A percentile compares a stretch with the other conserved stretches of the same genome.
These are phyloP conservation scores for Proteromonas lacertae DNA, from an alignment of 352 stramenopile species.

Conservation along the genomic window DNA sequence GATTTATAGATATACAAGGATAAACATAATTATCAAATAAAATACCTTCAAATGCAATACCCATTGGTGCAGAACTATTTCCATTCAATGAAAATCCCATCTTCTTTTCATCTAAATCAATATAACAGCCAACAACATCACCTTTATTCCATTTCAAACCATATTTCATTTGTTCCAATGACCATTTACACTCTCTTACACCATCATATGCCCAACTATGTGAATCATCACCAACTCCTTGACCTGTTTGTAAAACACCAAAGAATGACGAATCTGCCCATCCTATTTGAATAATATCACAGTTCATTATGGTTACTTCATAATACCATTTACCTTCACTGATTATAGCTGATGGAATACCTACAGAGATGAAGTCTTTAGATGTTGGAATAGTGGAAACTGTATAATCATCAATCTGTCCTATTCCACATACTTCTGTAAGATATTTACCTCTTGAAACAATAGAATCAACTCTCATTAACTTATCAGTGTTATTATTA, in stretches of 20 bases:
- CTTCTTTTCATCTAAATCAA: slow-evolving; percentile 23
- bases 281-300: slow-evolving; percentile 51
- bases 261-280: slow-evolving; percentile 58
- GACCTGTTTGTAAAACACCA: slow-evolving; percentile 40
- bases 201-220: slow-evolving; percentile 67
- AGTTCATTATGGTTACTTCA: slow-evolving; percentile 47
- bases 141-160: slow-evolving; percentile 49
- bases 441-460: too few species aligned
- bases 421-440: too few species aligned
- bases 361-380: too few species aligned
- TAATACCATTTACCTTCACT: slow-evolving; percentile 77
- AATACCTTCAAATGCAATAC: slow-evolving; percentile 23
- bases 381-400: too few species aligned
- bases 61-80: slow-evolving; percentile 28
- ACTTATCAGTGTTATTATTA: too few species aligned
- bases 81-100: slow-evolving; percentile 36
- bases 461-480: too few species aligned
- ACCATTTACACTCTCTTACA: slow-evolving; percentile 48
- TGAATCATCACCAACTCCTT: slow-evolving; percentile 44
- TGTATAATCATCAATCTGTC: too few species aligned
- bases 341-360: too few species aligned
- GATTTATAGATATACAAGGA: slow-evolving; percentile 32
- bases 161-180: slow-evolving; percentile 39
- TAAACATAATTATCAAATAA: slow-evolving; percentile 28
- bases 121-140: slow-evolving; percentile 42